Percentiles rank a stretch among this genome's conserved stretches.
Conservation (phyloP, 495 filamentous ascomycete species). For the Xylaria palmicola region DNA sequence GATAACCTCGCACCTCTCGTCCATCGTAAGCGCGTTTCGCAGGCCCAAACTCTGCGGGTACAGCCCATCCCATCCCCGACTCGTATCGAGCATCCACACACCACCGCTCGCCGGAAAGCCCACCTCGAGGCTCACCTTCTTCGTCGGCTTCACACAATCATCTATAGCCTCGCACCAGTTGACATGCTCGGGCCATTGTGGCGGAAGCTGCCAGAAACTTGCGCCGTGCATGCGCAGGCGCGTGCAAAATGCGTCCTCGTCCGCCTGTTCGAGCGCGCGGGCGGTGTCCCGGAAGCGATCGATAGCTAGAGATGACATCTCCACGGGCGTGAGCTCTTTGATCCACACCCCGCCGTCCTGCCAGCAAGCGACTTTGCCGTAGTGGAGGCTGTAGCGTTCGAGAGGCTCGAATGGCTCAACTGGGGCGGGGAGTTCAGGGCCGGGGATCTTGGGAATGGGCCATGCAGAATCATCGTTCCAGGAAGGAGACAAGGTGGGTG, state of each 20-base stretch:
- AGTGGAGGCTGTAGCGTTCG: slow-evolving; percentile 20
- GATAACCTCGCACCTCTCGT: slow-evolving; percentile 21
- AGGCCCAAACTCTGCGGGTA: slow-evolving; percentile 15
- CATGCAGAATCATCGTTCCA: slow-evolving; percentile 12
- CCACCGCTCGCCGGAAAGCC: slow-evolving; percentile 20
- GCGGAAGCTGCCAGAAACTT: slow-evolving; percentile 20
- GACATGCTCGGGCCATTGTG: slow-evolving; percentile 15
- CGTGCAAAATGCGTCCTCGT: slow-evolving; percentile 20
- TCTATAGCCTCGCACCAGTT: slow-evolving; percentile 16
- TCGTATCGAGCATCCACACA: slow-evolving; percentile 17
- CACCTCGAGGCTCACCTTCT: slow-evolving; percentile 14
- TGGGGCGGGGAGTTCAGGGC: slow-evolving; percentile 5
- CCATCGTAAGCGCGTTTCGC: slow-evolving; percentile 21
- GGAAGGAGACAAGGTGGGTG: slow-evolving; percentile 7
- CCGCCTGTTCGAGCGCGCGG: slow-evolving; percentile 17
- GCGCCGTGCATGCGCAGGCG: slow-evolving; percentile 20
- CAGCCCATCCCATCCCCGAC: slow-evolving; percentile 7
- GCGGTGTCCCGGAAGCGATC: slow-evolving; percentile 19
- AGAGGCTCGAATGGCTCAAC: slow-evolving; percentile 17
- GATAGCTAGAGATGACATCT: slow-evolving; percentile 17
- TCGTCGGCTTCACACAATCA: slow-evolving; percentile 18
- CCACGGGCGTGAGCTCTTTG: slow-evolving; percentile 17
- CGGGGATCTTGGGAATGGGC: slow-evolving; percentile 9
- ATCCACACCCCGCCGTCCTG: slow-evolving; percentile 21
- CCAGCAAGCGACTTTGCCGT: slow-evolving; percentile 21